Percentiles rank a stretch among this genome's conserved stretches.
These are phyloP conservation scores for Phalaenopsis aphrodite DNA, from an alignment of 106 monocot species.

Conservation along the genomic window DNA sequence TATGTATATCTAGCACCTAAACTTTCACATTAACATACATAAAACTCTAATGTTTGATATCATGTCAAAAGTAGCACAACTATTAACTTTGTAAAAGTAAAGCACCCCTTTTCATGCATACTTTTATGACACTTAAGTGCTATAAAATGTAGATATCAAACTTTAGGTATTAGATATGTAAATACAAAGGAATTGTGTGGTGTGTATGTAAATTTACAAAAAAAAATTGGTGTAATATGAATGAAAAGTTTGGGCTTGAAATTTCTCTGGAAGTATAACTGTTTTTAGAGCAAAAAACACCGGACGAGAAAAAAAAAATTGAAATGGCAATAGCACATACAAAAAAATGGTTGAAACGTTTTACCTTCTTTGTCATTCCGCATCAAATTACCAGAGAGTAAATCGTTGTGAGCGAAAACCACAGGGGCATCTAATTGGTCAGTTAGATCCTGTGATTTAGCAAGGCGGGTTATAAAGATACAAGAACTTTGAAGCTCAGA, in stretches of 20 bases:
- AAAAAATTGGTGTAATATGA: neutral
- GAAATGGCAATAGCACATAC: neutral
- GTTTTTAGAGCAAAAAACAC: neutral
- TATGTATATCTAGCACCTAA: no score
- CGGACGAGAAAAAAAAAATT: neutral
- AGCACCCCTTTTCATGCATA: no score
- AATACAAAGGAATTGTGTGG: no score
- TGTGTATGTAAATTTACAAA: no score
- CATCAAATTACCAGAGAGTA: slow-evolving; percentile 95
- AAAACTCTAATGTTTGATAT: no score
- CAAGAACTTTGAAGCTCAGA: neutral
- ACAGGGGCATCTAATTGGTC: slow-evolving; percentile 59
- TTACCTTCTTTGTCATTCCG: slow-evolving; percentile 75
- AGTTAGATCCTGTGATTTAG: slow-evolving; percentile 47
- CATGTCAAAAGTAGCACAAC: no score
- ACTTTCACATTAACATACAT: no score
- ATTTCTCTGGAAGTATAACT: neutral
- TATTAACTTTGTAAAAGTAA: no score
- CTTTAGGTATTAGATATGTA: no score
- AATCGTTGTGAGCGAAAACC: slow-evolving; percentile 87
- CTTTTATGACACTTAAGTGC: no score
- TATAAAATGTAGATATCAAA: no score
- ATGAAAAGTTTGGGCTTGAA: neutral
- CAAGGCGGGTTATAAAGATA: neutral
- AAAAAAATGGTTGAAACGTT: neutral